These are phyloP conservation scores for Celoporthe dispersa DNA, from an alignment of 2,329 filamentous ascomycete species.

Conservation along the genomic window DNA sequence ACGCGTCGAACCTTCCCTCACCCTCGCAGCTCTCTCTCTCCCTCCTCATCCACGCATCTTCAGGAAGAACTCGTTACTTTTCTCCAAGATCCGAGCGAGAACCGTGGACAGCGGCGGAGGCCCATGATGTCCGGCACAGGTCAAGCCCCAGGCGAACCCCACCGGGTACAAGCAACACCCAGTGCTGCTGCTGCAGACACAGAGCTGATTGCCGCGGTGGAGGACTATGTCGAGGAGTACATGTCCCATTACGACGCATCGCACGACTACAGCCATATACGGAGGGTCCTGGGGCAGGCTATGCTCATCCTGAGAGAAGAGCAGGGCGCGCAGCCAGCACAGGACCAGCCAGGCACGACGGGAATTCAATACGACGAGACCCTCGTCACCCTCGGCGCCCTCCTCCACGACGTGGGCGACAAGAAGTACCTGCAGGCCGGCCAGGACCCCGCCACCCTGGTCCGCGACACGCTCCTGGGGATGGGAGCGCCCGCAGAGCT, in stretches of 20 bases:
- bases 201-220: conserved; percentile 57
- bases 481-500: conserved; percentile 62
- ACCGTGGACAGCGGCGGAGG: background rate
- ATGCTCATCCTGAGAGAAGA: conserved; percentile 64
- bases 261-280: conserved; percentile 85
- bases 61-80: background rate
- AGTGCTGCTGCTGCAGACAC: background rate
- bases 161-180: background rate
- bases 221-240: conserved; percentile 68
- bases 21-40: background rate
- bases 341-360: conserved; percentile 11
- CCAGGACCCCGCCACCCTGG: conserved; percentile 60
- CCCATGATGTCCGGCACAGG: background rate
- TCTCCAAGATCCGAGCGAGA: background rate
- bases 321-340: conserved; percentile 31
- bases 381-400: conserved; percentile 69
- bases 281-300: conserved; percentile 75
- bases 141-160: background rate
- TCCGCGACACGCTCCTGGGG: conserved; percentile 59
- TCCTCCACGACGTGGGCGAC: conserved; percentile 89
- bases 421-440: conserved; percentile 72
- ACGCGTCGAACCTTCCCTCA: background rate
- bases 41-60: background rate
- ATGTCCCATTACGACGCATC: conserved; percentile 83
- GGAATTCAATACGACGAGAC: conserved; percentile 48